Percentiles rank a stretch among this genome's conserved stretches.
Evolutionary conservation across 768 basidiomycete species (phyloP).

Genomic region (Chalciporus sphaerocephalus): DNA sequence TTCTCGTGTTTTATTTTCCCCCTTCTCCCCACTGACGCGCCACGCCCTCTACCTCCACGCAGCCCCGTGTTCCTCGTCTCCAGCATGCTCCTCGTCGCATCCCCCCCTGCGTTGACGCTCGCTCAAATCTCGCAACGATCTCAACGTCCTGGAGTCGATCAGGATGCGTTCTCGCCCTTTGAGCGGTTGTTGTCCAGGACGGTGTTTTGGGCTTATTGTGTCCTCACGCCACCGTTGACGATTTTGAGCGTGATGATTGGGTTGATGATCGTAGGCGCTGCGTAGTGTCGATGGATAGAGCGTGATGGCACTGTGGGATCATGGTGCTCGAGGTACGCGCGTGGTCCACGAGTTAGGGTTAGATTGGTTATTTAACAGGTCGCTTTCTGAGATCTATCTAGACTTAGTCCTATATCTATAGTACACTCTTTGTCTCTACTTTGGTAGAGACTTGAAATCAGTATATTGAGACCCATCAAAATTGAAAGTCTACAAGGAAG

Average conservation of each 20-base stretch:
- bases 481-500: too few relatives aligned
- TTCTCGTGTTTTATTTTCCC: too few relatives aligned
- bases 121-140: slow-evolving; percentile 40
- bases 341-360: too few relatives aligned
- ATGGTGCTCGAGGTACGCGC: too few relatives aligned
- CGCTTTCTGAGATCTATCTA: too few relatives aligned
- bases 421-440: too few relatives aligned
- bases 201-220: slow-evolving; percentile 89
- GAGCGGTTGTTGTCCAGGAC: slow-evolving; percentile 88
- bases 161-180: slow-evolving; percentile 39
- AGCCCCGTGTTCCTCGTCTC: slow-evolving; percentile 88
- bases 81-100: slow-evolving; percentile 74
- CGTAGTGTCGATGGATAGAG: too few relatives aligned
- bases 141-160: background rate
- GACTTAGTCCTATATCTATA: too few relatives aligned
- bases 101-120: slow-evolving; percentile 75
- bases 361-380: too few relatives aligned
- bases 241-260: slow-evolving; percentile 75
- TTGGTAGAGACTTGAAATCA: too few relatives aligned
- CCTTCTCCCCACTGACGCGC: background rate
- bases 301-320: too few relatives aligned
- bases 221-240: slow-evolving; percentile 83
- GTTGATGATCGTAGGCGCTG: slow-evolving; percentile 52
- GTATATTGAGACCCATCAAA: too few relatives aligned
- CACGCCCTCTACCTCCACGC: slow-evolving; percentile 2